Conservation (phyloP, 257 asterid genomes). For the Nicotiana otophora region DNA sequence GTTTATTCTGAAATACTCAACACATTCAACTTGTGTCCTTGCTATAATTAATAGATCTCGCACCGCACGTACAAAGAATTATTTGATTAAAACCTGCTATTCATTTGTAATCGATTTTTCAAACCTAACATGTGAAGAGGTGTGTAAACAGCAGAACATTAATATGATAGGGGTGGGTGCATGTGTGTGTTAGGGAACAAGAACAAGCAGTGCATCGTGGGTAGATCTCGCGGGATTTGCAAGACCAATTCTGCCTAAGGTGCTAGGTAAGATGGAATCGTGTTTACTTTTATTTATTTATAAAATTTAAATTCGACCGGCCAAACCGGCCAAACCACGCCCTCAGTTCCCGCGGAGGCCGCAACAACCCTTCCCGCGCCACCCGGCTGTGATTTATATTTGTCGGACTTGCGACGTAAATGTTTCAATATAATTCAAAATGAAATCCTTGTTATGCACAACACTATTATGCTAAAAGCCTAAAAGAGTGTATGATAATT, state of each 20-base stretch:
- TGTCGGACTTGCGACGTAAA: not conserved
- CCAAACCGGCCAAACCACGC: not conserved
- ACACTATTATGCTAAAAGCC: not conserved
- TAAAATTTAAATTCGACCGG: not conserved
- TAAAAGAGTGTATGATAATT: not conserved
- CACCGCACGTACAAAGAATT: not conserved
- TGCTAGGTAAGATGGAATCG: not conserved
- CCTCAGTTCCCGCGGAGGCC: not conserved
- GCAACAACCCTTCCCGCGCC: not conserved
- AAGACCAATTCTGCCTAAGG: not conserved
- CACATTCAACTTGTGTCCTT: not conserved
- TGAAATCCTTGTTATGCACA: not conserved
- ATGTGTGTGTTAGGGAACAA: constrained; percentile 1
- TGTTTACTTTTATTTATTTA: not conserved
- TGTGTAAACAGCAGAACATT: not conserved
- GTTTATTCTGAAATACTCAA: not conserved
- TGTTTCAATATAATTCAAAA: not conserved
- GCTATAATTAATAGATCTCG: not conserved
- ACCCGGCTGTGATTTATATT: not conserved
- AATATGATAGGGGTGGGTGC: not conserved
- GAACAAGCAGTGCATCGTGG: not conserved
- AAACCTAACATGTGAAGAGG: constrained; percentile 6
- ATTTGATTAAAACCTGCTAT: not conserved
- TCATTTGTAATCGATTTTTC: not conserved
- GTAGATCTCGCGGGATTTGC: not conserved